Evolutionary conservation across 257 asterid genomes (phyloP), one percentile per base, ranked within the genome.

Genomic region (Buddleja alternifolia): DNA sequence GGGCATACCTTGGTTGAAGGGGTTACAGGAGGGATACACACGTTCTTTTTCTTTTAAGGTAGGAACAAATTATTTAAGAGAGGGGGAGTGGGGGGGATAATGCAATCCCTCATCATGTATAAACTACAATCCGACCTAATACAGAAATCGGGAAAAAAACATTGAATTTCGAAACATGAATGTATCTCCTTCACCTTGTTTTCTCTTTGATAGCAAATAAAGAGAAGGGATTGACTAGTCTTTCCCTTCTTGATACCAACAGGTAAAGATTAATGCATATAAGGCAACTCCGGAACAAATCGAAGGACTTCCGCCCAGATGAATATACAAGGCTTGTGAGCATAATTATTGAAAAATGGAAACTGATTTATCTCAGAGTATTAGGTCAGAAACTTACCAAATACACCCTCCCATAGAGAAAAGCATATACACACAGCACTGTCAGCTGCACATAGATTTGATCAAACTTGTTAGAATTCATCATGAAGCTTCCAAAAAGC

Each of bases 391-490:
- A 44, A 81, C 95, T 83, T 83, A 93, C 99, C 95, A 93, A 76
- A 77, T 93, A 93, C 69, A 89, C 86, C 80, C 93, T 88, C 77
- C 99, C 99, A 34, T 93, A 93, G 64, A 93, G 99, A 81, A 93
- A 93, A 50, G 88, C 77, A 63, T 90, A 93, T 62, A 87, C 83
- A 48, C 96, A 87, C 78, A 93, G 87, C 77, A 91, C 97, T 29
- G 99, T 93, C 85, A 93, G 71, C 99, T 93, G 97, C 97, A 88
- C 12, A 67, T 62, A 78, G 48, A 54, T 63, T 55, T 32, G 59
- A 70, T 29, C 6, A 19, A 54, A 53, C 37, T 51, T 17, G 63
- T 63, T 56, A 51, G n/a, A 75, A 41, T 73, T 73, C 40, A 70
- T 8, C 16, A 62, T 29, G 29, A 6, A 57, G 44, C 60, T 63